Base-by-base conservation (phyloP, 345 rosid species). In the Eucalyptus curtisii region DNA sequence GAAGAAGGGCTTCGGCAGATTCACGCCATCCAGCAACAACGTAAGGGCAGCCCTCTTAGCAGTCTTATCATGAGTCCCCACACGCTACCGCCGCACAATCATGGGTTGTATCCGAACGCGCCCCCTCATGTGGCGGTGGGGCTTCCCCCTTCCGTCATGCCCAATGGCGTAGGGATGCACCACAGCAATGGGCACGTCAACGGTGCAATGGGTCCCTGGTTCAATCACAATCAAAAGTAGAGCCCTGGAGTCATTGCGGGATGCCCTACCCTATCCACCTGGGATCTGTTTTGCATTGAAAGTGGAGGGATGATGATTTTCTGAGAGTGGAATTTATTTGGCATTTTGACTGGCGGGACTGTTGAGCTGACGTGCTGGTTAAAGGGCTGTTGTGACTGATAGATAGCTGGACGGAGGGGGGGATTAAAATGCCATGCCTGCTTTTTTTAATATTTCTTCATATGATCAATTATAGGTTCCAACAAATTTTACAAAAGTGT, bases 1-100 rank as follows among this genome's bases (percentile, higher is more conserved):
- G 98, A 97, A 90, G 99, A 96, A 89, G 99, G 99, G 85, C 95
- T 98, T 53, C 92, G 97, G 93, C 99, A 96, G 93, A 95, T 97
- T 90, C 98, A 94, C 49, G 92, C 94, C 68, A 93, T 97, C 84
- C 99, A 96, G 87, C 97, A 53, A 53, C 57, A 95, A 88, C 95
- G 93, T 85, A 95, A 95, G 81, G 99, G 97, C 86, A 93, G 95
- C 91, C 94, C 97, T 20, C 96, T 91, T 37, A 94, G 95, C 89
- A 95, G 96, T 91, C 95, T 98, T 57, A 95, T 93, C 5, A 91
- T 93, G 90, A 94, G 93, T 86, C 93, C 95, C 30, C 97, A 95
- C 89, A 66, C 59, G 6, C 88, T 93, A 33, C 94, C 92, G 3
- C 99, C 94, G 2, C 97, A 93, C 88, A 93, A 91, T 92, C 98